Conservation (phyloP, 441 rosid genomes). For the Brassica hybrid region DNA sequence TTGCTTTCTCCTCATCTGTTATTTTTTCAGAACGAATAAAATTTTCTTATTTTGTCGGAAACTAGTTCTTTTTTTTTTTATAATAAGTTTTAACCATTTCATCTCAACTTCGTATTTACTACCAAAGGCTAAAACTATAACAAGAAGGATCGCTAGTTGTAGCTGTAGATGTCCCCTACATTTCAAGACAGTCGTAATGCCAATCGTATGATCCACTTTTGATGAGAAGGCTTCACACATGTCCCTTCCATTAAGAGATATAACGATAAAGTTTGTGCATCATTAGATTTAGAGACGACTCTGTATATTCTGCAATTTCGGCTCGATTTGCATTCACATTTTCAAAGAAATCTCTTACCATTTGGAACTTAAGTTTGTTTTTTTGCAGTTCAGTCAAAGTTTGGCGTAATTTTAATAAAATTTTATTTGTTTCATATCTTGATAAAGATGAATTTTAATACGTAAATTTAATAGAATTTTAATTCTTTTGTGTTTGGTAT, state of each 20-base stretch:
- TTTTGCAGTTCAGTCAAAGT: neutral
- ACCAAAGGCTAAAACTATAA: neutral
- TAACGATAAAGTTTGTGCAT: neutral
- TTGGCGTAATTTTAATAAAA: neutral
- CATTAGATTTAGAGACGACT: too few species aligned
- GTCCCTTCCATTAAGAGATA: neutral
- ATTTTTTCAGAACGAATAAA: neutral
- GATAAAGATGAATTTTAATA: neutral
- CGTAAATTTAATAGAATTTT: too few species aligned
- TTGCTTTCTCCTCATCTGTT: constrained; percentile 44
- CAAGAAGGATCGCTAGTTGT: neutral
- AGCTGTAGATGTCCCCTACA: constrained; percentile 12
- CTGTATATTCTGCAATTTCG: neutral
- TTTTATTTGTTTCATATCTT: too few species aligned
- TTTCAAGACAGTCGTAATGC: constrained; percentile 17
- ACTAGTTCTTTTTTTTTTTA: neutral
- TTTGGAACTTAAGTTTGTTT: neutral
- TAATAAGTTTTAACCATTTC: neutral
- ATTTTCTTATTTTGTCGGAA: neutral
- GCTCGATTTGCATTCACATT: neutral
- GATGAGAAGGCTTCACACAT: constrained; percentile 5
- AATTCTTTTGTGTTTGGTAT: too few species aligned
- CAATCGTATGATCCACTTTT: constrained; percentile 4
- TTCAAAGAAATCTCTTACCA: neutral
- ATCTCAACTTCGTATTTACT: neutral